Evolutionary conservation across 75 land plant genomes (phyloP), one percentile per base, ranked within the genome.

Genomic region (Pinus tabuliformis): DNA sequence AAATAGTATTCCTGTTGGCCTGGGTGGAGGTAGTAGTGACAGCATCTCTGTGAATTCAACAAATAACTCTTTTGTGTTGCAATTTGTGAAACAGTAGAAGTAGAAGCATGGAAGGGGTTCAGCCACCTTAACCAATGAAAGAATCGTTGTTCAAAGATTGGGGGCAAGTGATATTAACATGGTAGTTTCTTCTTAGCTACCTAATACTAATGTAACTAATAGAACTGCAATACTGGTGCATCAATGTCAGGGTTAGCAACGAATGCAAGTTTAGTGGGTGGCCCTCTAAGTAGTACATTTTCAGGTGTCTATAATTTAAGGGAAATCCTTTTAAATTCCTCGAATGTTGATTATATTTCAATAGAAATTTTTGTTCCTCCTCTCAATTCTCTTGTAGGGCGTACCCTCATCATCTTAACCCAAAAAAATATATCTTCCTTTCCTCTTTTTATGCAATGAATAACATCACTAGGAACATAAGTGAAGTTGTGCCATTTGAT

Each of bases 21-120:
- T n/a, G n/a, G n/a, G n/a, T n/a, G n/a, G n/a, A n/a, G n/a, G n/a
- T n/a, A n/a, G 24, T 6, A 13, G 45, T 59, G 77, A 20, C 62
- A 62, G 73, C 28, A 52, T 22, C 24, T 42, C 70, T 6, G 59
- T 61, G 59, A 33, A 56, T 16, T 17, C 76, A 14, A 77, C 71
- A 57, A 77, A 64, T 73, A 58, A 77, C 15, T 17, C 79, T 16
- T 24, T 84, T 58, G 33, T 84, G 79, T 64, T 80, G 74, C 82
- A 76, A n/a, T 42, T 54, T n/a, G 22, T 73, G 52, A 82, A 75
- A 57, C 77, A 62, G 63, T 36, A 77, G 15, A 71, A 77, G 57
- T 76, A 73, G 58, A 56, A 76, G 37, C 83, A 54, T 52, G 56
- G 73, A 26, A 49, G 76, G 28, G 75, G 73, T 11, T 58, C 73